Evolutionary conservation across 2,329 filamentous ascomycete genomes (phyloP), one percentile per base, ranked within the genome.

Genomic region (Aspergillus tanneri): DNA sequence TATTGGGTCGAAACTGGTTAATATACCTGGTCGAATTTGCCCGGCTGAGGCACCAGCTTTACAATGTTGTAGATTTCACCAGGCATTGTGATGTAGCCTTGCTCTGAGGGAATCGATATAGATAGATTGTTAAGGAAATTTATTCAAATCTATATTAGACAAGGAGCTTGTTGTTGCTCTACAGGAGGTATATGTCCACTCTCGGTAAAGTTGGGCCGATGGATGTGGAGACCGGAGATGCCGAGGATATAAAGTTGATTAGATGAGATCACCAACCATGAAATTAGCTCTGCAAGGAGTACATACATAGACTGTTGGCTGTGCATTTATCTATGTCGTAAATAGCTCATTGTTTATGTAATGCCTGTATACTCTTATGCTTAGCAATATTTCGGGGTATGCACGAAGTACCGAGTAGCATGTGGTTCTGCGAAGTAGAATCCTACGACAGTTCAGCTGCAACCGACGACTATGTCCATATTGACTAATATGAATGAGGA

Each of bases 1-100:
- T 16, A 21, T 11, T 7, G 5, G 14, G 16, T 48, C 34, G 6
- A 7, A 28, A 19, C 6, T 23, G 14, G 18, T 10, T 11, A 22
- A 22, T 24, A 23, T 54, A 58, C 53, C 47, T 58, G 36, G 37
- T 54, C 46, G 44, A 54, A 54, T 27, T 56, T 56, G 14, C 47
- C 55, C 12, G 53, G 54, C 27, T 55, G 51, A 4, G 56, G 55
- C 14, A 57, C 56, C 12, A 59, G 53, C 49, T 52, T 54, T 24
- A 59, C 55, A 30, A 59, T 42, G 34, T 53, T 54, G 44, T 56
- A 54, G 42, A 59, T 47, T 39, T 51, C 54, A 24, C 46, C 41
- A 25, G 52, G 44, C 45, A 23, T 53, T 42, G 12, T 44, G 9
- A 21, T 14, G 14, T 38, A 32, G 25, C 12, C n/a, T 6, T 41